phyloP scores from a whole-genome alignment of 139 green algal species.

The Penium margaritaceum region DNA sequence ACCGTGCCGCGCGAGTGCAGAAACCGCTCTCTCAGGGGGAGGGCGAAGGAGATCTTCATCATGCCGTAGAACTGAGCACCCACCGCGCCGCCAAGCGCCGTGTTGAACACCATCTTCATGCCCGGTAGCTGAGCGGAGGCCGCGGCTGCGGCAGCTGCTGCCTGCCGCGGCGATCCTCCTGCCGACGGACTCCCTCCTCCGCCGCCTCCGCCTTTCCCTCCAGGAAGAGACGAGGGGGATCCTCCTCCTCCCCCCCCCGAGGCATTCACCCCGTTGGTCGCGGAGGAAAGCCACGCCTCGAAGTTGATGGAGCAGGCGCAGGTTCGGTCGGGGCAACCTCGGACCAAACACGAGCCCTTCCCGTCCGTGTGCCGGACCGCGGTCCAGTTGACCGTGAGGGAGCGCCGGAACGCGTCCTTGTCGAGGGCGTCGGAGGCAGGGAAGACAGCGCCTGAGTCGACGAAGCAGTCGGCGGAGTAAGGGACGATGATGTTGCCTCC shows the following conservation, averaged over 20 bases:
- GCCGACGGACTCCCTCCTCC: neutral
- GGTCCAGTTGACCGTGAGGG: neutral
- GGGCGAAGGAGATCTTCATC: conserved; percentile 1
- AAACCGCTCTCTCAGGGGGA: neutral
- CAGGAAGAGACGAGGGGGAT: neutral
- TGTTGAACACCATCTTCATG: conserved; percentile 7
- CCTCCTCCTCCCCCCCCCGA: neutral
- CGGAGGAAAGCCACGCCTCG: no score
- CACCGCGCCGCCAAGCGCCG: neutral
- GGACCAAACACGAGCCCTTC: neutral
- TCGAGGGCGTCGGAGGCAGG: neutral
- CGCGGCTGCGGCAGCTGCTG: neutral
- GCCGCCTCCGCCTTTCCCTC: neutral
- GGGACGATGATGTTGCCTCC: neutral
- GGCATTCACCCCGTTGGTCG: neutral
- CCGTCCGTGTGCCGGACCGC: neutral
- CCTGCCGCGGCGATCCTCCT: neutral
- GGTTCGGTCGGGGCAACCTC: neutral
- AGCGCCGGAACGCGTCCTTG: conserved; percentile 1
- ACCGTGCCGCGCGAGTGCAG: neutral
- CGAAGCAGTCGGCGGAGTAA: neutral
- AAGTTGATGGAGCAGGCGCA: no score
- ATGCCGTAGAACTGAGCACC: neutral
- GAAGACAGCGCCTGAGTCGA: neutral
- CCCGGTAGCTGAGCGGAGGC: neutral